Evolutionary conservation across 2,329 filamentous ascomycete genomes (phyloP).

Genomic region (Rutstroemia sp.): DNA sequence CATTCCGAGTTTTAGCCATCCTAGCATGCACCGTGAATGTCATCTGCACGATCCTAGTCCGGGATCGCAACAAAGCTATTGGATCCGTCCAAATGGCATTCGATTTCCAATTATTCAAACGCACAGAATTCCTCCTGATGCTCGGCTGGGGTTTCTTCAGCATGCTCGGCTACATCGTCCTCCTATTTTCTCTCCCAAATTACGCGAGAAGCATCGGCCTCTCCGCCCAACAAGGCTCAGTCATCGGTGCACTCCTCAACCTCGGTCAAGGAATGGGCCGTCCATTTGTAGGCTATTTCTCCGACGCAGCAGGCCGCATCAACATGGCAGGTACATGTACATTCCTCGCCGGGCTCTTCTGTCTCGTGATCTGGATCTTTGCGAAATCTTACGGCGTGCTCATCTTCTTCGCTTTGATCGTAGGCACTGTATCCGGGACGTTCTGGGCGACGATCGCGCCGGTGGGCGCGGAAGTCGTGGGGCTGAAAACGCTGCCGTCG

Average conservation of each 20-base stretch:
- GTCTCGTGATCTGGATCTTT: constrained; percentile 66
- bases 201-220: constrained; percentile 65
- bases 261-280: constrained; percentile 55
- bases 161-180: constrained; percentile 66
- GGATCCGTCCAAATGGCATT: constrained; percentile 62
- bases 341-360: constrained; percentile 54
- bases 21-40: constrained; percentile 57
- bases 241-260: constrained; percentile 69
- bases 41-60: constrained; percentile 54
- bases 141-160: constrained; percentile 63
- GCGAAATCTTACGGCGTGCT: constrained; percentile 58
- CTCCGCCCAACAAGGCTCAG: constrained; percentile 56
- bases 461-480: constrained; percentile 61
- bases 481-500: constrained; percentile 59
- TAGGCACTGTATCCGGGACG: constrained; percentile 60
- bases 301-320: constrained; percentile 61
- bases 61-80: constrained; percentile 65
- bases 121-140: constrained; percentile 55
- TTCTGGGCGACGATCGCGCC: constrained; percentile 14
- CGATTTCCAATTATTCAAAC: constrained; percentile 53
- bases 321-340: constrained; percentile 65
- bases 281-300: constrained; percentile 65
- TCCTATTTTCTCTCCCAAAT: constrained; percentile 70
- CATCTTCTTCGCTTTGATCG: constrained; percentile 62
- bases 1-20: constrained; percentile 47